These are phyloP conservation scores for Trichothecium sympodiale DNA, from an alignment of 2,329 filamentous ascomycete genomes.

Conservation along the genomic window DNA sequence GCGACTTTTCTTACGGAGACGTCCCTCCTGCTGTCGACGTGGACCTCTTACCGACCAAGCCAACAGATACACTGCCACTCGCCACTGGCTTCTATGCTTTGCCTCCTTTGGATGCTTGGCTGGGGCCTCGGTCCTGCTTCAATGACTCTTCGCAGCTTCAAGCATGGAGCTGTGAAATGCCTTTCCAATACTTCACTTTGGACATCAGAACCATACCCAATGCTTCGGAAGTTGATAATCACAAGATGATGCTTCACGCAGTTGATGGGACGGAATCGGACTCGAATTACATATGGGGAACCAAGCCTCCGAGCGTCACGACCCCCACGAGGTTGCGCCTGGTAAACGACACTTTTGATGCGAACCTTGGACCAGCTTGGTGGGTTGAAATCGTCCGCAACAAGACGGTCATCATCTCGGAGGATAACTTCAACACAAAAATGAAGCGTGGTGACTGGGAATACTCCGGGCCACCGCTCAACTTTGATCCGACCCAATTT, in stretches of 20 bases:
- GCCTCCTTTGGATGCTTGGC: conserved; percentile 39
- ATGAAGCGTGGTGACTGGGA: conserved; percentile 17
- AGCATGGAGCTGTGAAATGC: conserved; percentile 54
- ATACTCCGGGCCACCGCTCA: conserved; percentile 7
- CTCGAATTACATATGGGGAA: conserved; percentile 37
- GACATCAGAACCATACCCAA: conserved; percentile 20
- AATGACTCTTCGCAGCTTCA: conserved; percentile 39
- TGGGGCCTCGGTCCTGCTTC: conserved; percentile 44
- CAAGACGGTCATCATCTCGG: conserved; percentile 44
- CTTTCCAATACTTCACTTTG: conserved; percentile 32
- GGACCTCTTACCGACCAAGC: conserved; percentile 35
- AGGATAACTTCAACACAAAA: conserved; percentile 22
- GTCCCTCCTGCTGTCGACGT: conserved; percentile 32
- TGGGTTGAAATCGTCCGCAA: conserved; percentile 39
- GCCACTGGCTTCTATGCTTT: conserved; percentile 44
- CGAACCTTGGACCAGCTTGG: conserved; percentile 41
- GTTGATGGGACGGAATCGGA: conserved; percentile 14
- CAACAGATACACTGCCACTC: conserved; percentile 39
- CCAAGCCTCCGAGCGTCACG: conserved; percentile 35
- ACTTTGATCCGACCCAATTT: conserved; percentile 14
- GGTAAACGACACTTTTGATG: conserved; percentile 40
- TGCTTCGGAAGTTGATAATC: conserved; percentile 21
- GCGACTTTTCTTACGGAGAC: conserved; percentile 9
- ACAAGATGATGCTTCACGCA: conserved; percentile 26
- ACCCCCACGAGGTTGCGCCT: conserved; percentile 28